Percentiles rank a stretch among this genome's conserved stretches.
These are phyloP conservation scores for Fagus crenata DNA, from an alignment of 306 rosid species.

Conservation along the genomic window DNA sequence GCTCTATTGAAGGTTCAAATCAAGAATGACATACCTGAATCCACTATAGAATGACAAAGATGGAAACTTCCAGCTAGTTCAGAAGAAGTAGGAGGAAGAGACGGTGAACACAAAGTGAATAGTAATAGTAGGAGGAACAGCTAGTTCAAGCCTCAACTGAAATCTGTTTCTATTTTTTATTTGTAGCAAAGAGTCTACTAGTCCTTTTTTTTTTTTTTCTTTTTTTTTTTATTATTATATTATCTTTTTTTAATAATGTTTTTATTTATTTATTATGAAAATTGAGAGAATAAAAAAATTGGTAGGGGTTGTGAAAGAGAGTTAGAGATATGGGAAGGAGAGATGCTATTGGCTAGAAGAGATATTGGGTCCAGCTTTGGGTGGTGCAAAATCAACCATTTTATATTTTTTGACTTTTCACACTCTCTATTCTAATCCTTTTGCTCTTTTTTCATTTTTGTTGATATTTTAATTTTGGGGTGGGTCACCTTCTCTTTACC, in stretches of 20 bases:
- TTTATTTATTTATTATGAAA: not conserved
- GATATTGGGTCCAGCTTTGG: constrained; percentile 61
- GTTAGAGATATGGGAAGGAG: constrained; percentile 59
- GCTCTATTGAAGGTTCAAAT: not conserved
- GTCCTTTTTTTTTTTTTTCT: not conserved
- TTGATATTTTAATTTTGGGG: too few relatives aligned
- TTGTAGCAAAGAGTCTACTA: not conserved
- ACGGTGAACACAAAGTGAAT: constrained; percentile 31
- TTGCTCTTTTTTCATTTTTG: not conserved
- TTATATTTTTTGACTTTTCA: not conserved
- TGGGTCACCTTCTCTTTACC: not conserved
- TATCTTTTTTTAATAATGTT: not conserved
- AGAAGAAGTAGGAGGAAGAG: constrained; percentile 11
- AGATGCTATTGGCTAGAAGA: constrained; percentile 62
- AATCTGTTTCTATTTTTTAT: not conserved
- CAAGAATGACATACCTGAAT: constrained; percentile 40
- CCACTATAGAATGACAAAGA: not conserved
- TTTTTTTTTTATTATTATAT: not conserved
- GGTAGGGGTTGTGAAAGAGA: constrained; percentile 1
- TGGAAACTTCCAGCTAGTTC: not conserved
- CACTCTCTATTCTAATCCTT: not conserved
- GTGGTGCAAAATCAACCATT: constrained; percentile 47
- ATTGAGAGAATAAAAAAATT: not conserved
- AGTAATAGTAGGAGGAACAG: not conserved
- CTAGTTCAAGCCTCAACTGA: not conserved